phyloP scores from a whole-genome alignment of 352 stramenopile genomes.

The Pythium coloratum region DNA sequence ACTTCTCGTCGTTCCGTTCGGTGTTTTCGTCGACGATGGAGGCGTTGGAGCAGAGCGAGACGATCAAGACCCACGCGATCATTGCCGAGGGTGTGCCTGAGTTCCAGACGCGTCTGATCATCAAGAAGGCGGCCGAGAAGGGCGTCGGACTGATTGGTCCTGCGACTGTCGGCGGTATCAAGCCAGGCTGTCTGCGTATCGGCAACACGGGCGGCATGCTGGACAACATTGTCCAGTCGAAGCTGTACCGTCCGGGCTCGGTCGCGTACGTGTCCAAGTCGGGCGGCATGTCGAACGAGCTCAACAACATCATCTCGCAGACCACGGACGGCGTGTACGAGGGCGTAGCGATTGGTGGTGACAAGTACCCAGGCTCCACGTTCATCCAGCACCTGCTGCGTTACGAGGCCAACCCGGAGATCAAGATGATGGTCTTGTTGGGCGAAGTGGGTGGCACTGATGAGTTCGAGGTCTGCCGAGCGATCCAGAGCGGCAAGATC shows the following conservation, averaged over 20 bases:
- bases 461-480: slow-evolving; percentile 95
- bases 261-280: slow-evolving; percentile 97
- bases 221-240: slow-evolving; percentile 98
- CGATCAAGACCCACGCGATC: slow-evolving; percentile 96
- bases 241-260: slow-evolving; percentile 95
- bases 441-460: slow-evolving; percentile 95
- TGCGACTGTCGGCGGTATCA: slow-evolving; percentile 96
- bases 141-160: slow-evolving; percentile 95
- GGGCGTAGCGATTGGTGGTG: slow-evolving; percentile 92
- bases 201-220: slow-evolving; percentile 98
- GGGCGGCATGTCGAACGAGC: slow-evolving; percentile 97
- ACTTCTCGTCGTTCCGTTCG: slow-evolving; percentile 97
- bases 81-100: slow-evolving; percentile 97
- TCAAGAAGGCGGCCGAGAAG: slow-evolving; percentile 91
- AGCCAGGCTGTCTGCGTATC: slow-evolving; percentile 96
- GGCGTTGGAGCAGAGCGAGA: slow-evolving; percentile 90
- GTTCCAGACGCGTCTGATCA: slow-evolving; percentile 93
- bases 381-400: slow-evolving; percentile 97
- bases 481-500: slow-evolving; percentile 92
- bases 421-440: slow-evolving; percentile 97
- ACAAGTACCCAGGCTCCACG: slow-evolving; percentile 96
- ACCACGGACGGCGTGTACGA: slow-evolving; percentile 97
- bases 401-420: slow-evolving; percentile 94
- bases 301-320: slow-evolving; percentile 98
- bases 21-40: slow-evolving; percentile 96